These are phyloP conservation scores for Gamsiella multidivaricata DNA, from an alignment of 192 early-diverging fungal species.

Conservation along the genomic window DNA sequence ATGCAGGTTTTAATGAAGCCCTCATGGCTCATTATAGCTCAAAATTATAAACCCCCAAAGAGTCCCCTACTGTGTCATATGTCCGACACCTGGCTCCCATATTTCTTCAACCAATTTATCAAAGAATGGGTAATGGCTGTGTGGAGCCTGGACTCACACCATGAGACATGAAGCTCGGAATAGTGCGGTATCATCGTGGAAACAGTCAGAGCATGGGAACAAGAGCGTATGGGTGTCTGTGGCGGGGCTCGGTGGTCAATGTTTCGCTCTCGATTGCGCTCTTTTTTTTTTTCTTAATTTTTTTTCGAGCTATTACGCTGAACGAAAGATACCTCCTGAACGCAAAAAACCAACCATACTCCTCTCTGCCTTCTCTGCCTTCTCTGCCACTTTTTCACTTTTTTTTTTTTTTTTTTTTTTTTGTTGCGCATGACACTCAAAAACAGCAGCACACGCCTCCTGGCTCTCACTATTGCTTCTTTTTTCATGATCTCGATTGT, in stretches of 20 bases:
- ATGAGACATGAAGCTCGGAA: not conserved
- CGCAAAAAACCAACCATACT: slow-evolving; percentile 1
- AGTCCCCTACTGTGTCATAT: not conserved
- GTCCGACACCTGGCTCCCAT: slow-evolving; percentile 8
- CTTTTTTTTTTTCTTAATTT: slow-evolving; percentile 3
- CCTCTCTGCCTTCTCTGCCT: too few species aligned
- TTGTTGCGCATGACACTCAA: not conserved
- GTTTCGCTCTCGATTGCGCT: slow-evolving; percentile 7
- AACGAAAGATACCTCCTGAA: slow-evolving; percentile 28
- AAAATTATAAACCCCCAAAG: slow-evolving; percentile 3
- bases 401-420: too few species aligned
- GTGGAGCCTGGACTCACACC: not conserved
- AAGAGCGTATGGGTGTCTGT: not conserved
- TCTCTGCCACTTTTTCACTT: too few species aligned
- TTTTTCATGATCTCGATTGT: slow-evolving; percentile 17
- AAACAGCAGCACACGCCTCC: slow-evolving; percentile 12
- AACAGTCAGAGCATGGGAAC: not conserved
- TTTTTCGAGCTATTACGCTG: not conserved
- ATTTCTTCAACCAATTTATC: slow-evolving; percentile 3
- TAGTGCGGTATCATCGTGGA: not conserved
- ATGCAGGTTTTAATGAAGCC: not conserved
- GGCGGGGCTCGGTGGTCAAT: not conserved
- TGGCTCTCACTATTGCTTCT: slow-evolving; percentile 21
- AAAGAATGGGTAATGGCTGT: not conserved
- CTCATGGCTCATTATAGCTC: slow-evolving; percentile 17